phyloP scores from a whole-genome alignment of 1,284 basidiomycete genomes.

The Lignosus rhinocerotis region DNA sequence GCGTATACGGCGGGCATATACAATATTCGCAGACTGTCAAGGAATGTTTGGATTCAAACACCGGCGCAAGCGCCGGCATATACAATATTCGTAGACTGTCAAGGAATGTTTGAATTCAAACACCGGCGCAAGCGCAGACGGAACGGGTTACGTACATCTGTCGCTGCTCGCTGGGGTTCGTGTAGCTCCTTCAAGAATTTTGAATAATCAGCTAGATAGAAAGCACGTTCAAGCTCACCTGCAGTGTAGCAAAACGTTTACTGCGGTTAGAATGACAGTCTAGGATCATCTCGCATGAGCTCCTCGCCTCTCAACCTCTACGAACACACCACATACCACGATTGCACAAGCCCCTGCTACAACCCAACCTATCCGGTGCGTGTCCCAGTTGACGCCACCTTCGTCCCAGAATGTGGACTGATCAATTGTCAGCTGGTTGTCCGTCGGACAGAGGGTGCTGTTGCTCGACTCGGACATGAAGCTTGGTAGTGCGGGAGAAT shows the following conservation, averaged over 20 bases:
- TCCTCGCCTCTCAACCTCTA: neutral
- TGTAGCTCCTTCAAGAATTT: conserved; percentile 54
- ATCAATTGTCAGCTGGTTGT: conserved; percentile 52
- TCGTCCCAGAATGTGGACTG: conserved; percentile 63
- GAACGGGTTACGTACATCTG: conserved; percentile 57
- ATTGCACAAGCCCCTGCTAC: conserved; percentile 66
- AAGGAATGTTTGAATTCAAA: neutral
- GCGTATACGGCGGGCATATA: conserved; percentile 84
- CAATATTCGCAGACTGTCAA: conserved; percentile 63
- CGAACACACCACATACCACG: conserved; percentile 47
- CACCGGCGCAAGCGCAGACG: neutral
- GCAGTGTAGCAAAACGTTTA: conserved; percentile 59
- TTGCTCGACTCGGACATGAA: conserved; percentile 17
- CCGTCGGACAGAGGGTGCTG: conserved; percentile 47
- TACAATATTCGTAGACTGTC: conserved; percentile 72
- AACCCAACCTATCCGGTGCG: conserved; percentile 74
- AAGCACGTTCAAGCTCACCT: conserved; percentile 42
- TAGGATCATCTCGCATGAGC: conserved; percentile 28
- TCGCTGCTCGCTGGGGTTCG: conserved; percentile 65
- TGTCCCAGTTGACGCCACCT: conserved; percentile 54
- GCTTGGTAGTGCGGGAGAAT: neutral
- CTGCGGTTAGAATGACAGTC: conserved; percentile 60
- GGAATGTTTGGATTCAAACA: neutral
- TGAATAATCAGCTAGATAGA: neutral
- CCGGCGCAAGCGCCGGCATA: too few species aligned